Conservation (phyloP, 2,329 filamentous ascomycete genomes). For the Cladophialophora psammophila region DNA sequence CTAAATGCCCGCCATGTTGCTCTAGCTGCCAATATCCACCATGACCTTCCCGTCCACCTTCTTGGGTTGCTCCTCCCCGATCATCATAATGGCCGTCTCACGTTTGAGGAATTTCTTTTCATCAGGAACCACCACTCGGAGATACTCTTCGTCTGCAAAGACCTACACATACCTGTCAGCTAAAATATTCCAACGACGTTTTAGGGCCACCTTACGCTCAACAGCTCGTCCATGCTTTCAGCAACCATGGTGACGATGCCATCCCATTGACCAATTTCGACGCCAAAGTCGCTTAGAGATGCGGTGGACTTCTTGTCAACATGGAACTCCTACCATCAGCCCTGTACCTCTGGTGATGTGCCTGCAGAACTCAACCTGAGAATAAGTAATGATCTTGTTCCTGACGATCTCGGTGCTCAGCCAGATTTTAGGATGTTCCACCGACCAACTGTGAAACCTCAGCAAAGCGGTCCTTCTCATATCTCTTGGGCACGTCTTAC, state of each 20-base stretch:
- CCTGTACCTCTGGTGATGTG: background rate
- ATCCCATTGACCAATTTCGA: background rate
- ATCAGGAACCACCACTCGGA: conserved; percentile 9
- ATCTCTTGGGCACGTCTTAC: background rate
- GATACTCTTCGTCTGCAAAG: conserved; percentile 8
- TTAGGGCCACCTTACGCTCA: background rate
- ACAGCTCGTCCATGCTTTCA: conserved; percentile 9
- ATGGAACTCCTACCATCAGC: background rate
- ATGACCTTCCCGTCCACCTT: conserved; percentile 1
- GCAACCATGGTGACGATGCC: conserved; percentile 4
- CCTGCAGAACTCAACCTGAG: background rate
- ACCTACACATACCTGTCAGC: background rate
- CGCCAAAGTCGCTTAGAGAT: background rate
- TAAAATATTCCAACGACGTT: background rate
- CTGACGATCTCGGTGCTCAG: background rate
- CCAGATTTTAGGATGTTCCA: conserved; percentile 7
- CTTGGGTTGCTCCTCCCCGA: conserved; percentile 2
- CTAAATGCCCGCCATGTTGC: background rate
- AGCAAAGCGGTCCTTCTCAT: background rate
- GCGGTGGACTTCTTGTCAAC: background rate
- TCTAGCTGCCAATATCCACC: background rate
- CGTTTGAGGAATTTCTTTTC: conserved; percentile 12
- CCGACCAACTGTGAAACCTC: background rate
- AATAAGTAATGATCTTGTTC: conserved; percentile 7
- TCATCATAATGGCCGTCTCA: conserved; percentile 8